Base-by-base conservation (phyloP, 1,284 basidiomycete species). In the Leccinum griseonigrum region DNA sequence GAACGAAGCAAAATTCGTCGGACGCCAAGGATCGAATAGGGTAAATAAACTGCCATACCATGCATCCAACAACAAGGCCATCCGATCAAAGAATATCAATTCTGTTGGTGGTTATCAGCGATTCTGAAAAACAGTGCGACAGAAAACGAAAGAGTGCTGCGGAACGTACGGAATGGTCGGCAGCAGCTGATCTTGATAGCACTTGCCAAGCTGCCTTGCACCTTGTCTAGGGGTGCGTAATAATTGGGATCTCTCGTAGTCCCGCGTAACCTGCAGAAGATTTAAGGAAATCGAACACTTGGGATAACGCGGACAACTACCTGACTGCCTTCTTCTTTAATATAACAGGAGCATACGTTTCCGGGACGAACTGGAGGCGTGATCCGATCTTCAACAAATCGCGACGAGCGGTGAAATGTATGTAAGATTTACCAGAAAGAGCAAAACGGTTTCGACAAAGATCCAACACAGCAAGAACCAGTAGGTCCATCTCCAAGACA, bases 401-500 rank as follows among this genome's bases (percentile, higher is more conserved):
- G 26, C 8, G 18, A n/a, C 28, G n/a, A 6, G 52, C 8, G 10
- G 26, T 28, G 28, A 22, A 29, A 18, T 18, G 14, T 11, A 18
- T 13, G 48, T 16, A 4, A 32, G 18, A 6, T 80, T 58, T 66
- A 92, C 86, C 36, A 81, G 36, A 54, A 83, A 68, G 13, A 89
- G 70, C 0, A 79, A 74, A 8, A 83, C 46, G 10, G 75, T 71
- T 66, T 86, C 78, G 1, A 69, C 68, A 60, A 84, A 84, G 7
- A 79, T 78, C 87, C 87, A 90, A 43, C 89, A 88, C 2, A 87
- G 69, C 56, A 89, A 72, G 29, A 89, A 75, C 61, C 86, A 84
- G 73, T 87, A 94, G 0, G 89, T 91, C 92, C 91, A 94, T 58
- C 88, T 76, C 92, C 92, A 95, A 60, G 82, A 66, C 0, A 83